A percentile compares a stretch with the other conserved stretches of the same genome.
These are phyloP conservation scores for Citrullus colocynthis DNA, from an alignment of 306 rosid genomes.

Conservation along the genomic window DNA sequence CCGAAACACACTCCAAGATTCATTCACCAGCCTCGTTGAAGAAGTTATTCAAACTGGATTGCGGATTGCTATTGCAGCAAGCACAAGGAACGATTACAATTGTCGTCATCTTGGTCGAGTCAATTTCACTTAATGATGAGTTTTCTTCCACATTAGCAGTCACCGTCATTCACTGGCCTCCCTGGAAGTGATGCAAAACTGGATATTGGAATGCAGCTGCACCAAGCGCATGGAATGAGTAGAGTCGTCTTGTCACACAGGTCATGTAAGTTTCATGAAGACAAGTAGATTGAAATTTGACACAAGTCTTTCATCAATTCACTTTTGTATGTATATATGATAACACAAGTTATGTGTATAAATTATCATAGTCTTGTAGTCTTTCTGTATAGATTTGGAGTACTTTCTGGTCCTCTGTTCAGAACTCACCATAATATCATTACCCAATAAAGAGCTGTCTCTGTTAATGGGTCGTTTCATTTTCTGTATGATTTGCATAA, in stretches of 20 bases:
- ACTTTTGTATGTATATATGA: neutral
- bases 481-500: too few species aligned
- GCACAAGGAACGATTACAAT: neutral
- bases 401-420: neutral
- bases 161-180: neutral
- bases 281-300: neutral
- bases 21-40: slow-evolving; percentile 53
- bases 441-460: neutral
- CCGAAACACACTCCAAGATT: slow-evolving; percentile 21
- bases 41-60: neutral
- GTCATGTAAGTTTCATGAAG: neutral
- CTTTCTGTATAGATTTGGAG: neutral
- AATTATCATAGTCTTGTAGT: neutral
- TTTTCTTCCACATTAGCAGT: neutral
- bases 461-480: neutral
- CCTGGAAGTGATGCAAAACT: neutral
- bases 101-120: neutral
- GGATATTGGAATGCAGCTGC: neutral
- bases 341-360: neutral
- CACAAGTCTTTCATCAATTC: neutral
- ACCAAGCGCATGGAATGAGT: neutral
- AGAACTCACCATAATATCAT: neutral
- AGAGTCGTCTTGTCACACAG: neutral
- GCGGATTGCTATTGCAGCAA: neutral
- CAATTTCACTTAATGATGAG: neutral